These are phyloP conservation scores for Clonostachys byssicola DNA, from an alignment of 2,329 filamentous ascomycete species.

Conservation along the genomic window DNA sequence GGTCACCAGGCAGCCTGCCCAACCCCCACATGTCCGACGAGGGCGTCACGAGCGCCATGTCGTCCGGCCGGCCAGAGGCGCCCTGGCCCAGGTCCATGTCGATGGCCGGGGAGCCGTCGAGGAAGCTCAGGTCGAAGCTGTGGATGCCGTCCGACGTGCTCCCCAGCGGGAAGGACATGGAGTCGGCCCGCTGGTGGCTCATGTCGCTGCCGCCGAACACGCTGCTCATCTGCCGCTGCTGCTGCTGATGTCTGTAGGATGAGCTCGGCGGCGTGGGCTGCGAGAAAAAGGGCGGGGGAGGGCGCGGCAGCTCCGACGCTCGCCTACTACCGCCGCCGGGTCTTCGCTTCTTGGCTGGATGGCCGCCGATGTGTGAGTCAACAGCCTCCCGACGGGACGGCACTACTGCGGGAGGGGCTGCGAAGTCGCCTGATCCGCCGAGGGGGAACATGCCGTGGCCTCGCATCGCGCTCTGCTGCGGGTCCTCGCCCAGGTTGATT, in stretches of 20 bases:
- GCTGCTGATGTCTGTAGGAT: constrained; percentile 8
- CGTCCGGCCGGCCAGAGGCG: constrained; percentile 5
- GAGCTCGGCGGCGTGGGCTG: constrained; percentile 11
- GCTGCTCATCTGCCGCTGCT: background rate
- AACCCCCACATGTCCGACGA: constrained; percentile 19
- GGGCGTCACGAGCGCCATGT: constrained; percentile 16
- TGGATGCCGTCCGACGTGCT: background rate
- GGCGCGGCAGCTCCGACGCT: constrained; percentile 21
- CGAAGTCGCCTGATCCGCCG: constrained; percentile 9
- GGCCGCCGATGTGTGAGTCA: constrained; percentile 11
- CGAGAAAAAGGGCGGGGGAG: constrained; percentile 18
- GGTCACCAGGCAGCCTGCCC: constrained; percentile 10
- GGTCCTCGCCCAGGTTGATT: constrained; percentile 15
- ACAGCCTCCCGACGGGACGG: constrained; percentile 21
- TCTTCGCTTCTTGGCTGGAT: constrained; percentile 18
- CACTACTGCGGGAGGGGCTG: constrained; percentile 11
- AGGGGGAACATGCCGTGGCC: constrained; percentile 2
- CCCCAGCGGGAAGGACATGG: constrained; percentile 17
- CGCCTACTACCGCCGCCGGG: constrained; percentile 17
- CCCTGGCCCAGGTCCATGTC: constrained; percentile 13
- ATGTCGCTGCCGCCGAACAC: background rate
- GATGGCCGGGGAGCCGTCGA: constrained; percentile 16
- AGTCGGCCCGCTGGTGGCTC: constrained; percentile 8
- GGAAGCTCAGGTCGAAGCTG: constrained; percentile 6
- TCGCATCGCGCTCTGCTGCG: constrained; percentile 7